Conservation (phyloP, 2,329 filamentous ascomycete species). For the Aspergillus hortae region DNA sequence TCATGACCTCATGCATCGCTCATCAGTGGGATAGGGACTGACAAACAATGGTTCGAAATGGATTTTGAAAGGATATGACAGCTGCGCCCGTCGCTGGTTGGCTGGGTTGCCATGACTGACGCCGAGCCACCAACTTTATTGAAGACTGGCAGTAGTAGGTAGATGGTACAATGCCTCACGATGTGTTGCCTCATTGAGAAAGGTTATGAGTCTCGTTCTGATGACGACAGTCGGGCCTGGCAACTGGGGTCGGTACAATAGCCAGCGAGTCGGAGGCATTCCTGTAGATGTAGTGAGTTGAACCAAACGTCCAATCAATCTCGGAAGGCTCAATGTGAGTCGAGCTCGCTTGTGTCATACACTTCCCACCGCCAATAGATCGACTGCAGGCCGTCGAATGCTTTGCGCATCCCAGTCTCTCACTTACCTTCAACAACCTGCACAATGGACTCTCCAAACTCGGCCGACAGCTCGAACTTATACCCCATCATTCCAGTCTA, state of each 20-base stretch:
- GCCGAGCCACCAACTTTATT: not conserved
- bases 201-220: no score
- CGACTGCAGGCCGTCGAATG: not conserved
- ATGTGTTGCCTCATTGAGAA: no score
- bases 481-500: not conserved
- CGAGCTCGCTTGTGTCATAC: not conserved
- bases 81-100: not conserved
- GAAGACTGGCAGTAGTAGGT: not conserved
- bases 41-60: not conserved
- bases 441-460: not conserved
- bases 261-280: no score
- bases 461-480: not conserved
- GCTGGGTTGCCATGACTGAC: not conserved
- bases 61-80: not conserved
- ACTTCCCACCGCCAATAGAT: not conserved
- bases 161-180: no score
- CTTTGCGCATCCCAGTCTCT: not conserved
- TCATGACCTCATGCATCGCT: not conserved
- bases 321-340: no score
- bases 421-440: not conserved
- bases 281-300: no score
- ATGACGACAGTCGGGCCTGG: no score
- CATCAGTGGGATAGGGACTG: not conserved
- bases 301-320: no score
- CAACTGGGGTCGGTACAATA: no score